Evolutionary conservation across 257 asterid species (phyloP).

Genomic region (Primulina huaijiensis): DNA sequence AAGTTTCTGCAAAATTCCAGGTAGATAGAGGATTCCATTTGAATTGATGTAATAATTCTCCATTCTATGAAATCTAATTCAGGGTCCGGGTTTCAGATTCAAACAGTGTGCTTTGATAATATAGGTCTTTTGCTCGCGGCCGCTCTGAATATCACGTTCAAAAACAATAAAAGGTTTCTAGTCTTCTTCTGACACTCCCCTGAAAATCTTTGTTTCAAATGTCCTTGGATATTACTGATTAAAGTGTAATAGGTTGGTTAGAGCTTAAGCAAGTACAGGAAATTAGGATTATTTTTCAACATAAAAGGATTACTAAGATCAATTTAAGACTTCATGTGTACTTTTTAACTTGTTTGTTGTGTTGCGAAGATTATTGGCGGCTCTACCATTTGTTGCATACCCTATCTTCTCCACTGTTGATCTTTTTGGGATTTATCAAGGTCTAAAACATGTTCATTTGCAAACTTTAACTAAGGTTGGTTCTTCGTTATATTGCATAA

Average conservation of each 20-base stretch:
- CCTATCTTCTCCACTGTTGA: conserved; percentile 80
- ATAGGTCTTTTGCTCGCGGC: conserved; percentile 92
- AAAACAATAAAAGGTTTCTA: conserved; percentile 66
- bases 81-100: conserved; percentile 61
- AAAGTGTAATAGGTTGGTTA: background rate
- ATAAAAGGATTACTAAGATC: background rate
- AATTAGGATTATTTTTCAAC: background rate
- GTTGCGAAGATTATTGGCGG: conserved; percentile 62
- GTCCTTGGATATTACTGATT: background rate
- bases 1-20: conserved; percentile 93
- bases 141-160: conserved; percentile 53
- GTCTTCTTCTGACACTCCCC: background rate
- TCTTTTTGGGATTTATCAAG: conserved; percentile 85
- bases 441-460: conserved; percentile 88
- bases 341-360: conserved; percentile 29
- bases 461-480: conserved; percentile 92
- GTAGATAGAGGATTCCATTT: conserved; percentile 28
- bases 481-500: conserved; percentile 15
- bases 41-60: background rate
- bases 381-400: conserved; percentile 71
- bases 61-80: conserved; percentile 22
- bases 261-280: background rate
- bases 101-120: conserved; percentile 93
- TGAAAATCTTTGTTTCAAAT: background rate
- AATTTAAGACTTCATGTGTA: conserved; percentile 13